These are phyloP conservation scores for Annona cherimola DNA, from an alignment of 164 flowering plant genomes.

Conservation along the genomic window DNA sequence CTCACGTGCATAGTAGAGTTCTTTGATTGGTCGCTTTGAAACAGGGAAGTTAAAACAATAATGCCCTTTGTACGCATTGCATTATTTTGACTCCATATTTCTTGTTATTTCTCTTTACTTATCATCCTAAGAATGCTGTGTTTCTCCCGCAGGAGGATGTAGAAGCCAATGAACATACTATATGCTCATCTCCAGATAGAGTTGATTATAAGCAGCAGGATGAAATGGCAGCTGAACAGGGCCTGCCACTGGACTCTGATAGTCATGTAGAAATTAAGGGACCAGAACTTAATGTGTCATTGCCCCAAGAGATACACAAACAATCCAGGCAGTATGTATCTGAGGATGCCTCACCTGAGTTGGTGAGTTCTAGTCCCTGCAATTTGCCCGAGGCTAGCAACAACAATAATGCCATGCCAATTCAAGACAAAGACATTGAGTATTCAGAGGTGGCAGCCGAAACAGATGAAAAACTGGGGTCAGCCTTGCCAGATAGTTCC, in stretches of 20 bases:
- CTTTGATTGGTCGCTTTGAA: not conserved
- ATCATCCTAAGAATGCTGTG: not conserved
- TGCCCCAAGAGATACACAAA: constrained; percentile 16
- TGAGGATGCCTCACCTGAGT: constrained; percentile 16
- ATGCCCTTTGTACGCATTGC: not conserved
- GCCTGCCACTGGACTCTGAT: constrained; percentile 9
- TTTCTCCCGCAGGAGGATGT: constrained; percentile 22
- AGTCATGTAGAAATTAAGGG: constrained; percentile 7
- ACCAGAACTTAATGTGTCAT: constrained; percentile 7
- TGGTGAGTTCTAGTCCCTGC: constrained; percentile 18
- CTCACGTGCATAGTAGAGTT: not conserved
- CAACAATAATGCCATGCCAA: not conserved
- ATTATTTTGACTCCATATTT: not conserved
- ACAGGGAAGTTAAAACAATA: not conserved
- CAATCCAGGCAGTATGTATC: constrained; percentile 16
- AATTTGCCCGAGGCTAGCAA: constrained; percentile 28
- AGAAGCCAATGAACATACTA: constrained; percentile 25
- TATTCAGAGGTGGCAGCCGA: constrained; percentile 5
- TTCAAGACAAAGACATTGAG: not conserved
- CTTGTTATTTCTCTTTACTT: not conserved
- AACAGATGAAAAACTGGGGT: constrained; percentile 4
- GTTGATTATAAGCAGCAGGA: constrained; percentile 14
- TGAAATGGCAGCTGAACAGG: constrained; percentile 18
- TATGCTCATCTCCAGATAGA: constrained; percentile 21
- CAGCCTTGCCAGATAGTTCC: constrained; percentile 12